Evolutionary conservation across 805 yeast genomes (phyloP), one percentile per base, ranked within the genome.

Genomic region (Candida argentea): DNA sequence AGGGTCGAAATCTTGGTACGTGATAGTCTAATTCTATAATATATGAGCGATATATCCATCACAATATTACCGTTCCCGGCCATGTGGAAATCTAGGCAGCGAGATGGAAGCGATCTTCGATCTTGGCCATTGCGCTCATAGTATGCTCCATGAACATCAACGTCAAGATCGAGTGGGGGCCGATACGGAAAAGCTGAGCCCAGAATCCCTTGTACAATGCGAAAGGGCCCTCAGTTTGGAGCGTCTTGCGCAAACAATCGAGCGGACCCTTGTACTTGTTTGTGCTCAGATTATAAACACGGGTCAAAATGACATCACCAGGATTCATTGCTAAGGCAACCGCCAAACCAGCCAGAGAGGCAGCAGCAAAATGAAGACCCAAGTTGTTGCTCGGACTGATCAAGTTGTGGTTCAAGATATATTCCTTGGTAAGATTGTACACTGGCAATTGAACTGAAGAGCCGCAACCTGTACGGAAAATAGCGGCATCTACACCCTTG

Each of bases 271-370:
- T 67, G 57, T 91, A 91, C 29, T 81, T 68, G 45, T 82, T 69
- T 27, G 94, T 95, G 55, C 78, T 82, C 53, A 91, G 97, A 56
- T 91, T 91, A 58, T 89, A 91, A 52, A 91, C 79, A 61, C 98
- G 73, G 1, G 98, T 91, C 57, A 91, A 64, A 29, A 91, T 70
- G 25, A 91, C 97, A 55, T 91, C 98, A 73, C 95, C 86, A 10
- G 98, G 97, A 52, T 87, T 91, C 96, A 91, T 89, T 18, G 84
- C 94, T 13, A 87, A 64, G 28, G 93, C 87, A 18, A 91, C 97
- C 42, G 95, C 95, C 22, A 86, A 50, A 25, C 98, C 98, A 5
- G 95, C 77, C 37, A 69, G 58, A 1, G 87, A 73, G 24, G 86
- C 73, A 1, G 95, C 73, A 7, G 68, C 46, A 36, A 89, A 65